Evolutionary conservation across 1,284 basidiomycete species (phyloP), one percentile per base, ranked within the genome.

Genomic region (Ceratobasidium sp.): DNA sequence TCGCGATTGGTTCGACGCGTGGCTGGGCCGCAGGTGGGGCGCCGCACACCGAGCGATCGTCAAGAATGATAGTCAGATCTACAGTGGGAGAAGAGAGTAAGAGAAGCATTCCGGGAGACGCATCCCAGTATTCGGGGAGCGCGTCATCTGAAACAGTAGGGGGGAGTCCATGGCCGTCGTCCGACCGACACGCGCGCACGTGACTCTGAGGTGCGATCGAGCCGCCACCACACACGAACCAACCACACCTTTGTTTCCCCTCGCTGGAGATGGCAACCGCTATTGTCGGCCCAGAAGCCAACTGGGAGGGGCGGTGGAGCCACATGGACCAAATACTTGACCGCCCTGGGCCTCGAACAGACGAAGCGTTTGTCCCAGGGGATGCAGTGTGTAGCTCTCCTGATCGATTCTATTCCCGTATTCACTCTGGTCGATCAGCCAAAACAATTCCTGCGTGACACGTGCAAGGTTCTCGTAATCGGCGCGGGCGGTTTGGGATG

Each of bases 401-500:
- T 1, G 14, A 1, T 12, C 43, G 77, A 78, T 28, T 77, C 77
- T 10, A 74, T 74, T 74, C 64, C 32, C 77, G 78, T 59, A 73
- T 76, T 74, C 73, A 75, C 28, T 41, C 16, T 36, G 59, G 41
- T 8, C 39, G 34, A n/a, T 32, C 76, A 97, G 92, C 92, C 95
- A 52, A 97, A 97, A 80, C 83, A 88, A 67, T 97, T 98, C 78
- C 84, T 99, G 16, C 84, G 94, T 69, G 87, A 88, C 59, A 83
- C 92, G 76, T 92, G 91, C 81, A 98, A 97, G 84, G 91, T 98
- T 76, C 88, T 99, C 57, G 97, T 99, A 75, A 98, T 99, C 77
- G 97, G 96, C 53, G 96, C 96, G 32, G 96, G 96, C 52, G 96
- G 96, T 62, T 83, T 98, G 55, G 96, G 96, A 34, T 98, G 96